Conservation (phyloP, 2,329 filamentous ascomycete genomes). For the Colletotrichum tamarilloi region DNA sequence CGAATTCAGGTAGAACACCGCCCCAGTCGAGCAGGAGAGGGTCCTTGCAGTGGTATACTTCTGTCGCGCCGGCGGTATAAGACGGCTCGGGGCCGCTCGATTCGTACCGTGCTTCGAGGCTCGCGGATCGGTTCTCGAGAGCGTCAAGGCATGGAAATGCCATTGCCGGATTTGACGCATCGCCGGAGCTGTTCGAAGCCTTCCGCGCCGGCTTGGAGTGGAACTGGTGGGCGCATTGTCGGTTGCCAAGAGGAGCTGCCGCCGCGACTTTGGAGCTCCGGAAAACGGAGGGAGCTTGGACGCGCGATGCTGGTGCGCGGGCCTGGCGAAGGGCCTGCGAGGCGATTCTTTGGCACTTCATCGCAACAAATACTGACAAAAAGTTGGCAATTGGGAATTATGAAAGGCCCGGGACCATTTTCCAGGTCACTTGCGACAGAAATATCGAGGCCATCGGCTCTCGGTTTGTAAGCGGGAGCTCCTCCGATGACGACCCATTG, state of each 20-base stretch:
- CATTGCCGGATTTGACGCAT: conserved; percentile 83
- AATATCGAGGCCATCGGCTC: background rate
- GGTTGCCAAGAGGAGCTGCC: conserved; percentile 7
- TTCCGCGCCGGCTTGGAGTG: conserved; percentile 33
- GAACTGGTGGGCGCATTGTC: conserved; percentile 24
- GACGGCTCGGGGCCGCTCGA: conserved; percentile 89
- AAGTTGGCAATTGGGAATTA: background rate
- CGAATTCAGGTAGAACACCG: conserved; percentile 87
- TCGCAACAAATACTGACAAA: background rate
- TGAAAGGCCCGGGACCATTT: background rate
- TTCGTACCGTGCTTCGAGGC: conserved; percentile 74
- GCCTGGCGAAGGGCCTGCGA: conserved; percentile 36
- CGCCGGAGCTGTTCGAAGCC: conserved; percentile 41
- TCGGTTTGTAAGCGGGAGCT: conserved; percentile 33
- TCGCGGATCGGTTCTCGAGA: conserved; percentile 81
- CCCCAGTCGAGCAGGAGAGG: conserved; percentile 93
- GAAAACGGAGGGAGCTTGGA: conserved; percentile 15
- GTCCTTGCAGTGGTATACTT: conserved; percentile 77
- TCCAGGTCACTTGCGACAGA: background rate
- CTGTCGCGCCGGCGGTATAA: conserved; percentile 90
- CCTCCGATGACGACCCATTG: background rate
- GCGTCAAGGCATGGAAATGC: conserved; percentile 92
- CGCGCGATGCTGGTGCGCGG: conserved; percentile 7
- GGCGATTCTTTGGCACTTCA: conserved; percentile 36
- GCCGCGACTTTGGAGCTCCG: conserved; percentile 1